These are phyloP conservation scores for Arachis hypogaea DNA, from an alignment of 306 rosid genomes.

Conservation along the genomic window DNA sequence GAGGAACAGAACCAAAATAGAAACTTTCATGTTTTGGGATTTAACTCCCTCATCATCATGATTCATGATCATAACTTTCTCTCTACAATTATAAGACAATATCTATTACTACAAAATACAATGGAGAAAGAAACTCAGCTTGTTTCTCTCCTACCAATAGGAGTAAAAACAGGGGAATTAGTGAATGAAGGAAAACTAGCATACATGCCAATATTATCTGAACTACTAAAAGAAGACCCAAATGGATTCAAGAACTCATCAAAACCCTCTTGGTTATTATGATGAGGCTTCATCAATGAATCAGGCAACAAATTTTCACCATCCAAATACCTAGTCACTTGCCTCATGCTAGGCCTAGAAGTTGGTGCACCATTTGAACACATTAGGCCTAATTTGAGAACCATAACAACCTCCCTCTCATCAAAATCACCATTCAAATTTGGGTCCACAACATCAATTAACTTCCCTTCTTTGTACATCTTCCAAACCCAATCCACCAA, in stretches of 20 bases:
- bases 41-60: neutral
- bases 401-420: conserved; percentile 49
- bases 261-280: conserved; percentile 51
- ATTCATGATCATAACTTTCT: neutral
- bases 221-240: conserved; percentile 49
- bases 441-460: conserved; percentile 59
- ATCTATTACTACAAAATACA: neutral
- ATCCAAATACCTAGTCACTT: conserved; percentile 59
- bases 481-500: conserved; percentile 85
- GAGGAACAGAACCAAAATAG: neutral
- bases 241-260: conserved; percentile 57
- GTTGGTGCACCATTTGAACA: conserved; percentile 54
- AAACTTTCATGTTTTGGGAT: neutral
- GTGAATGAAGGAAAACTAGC: conserved; percentile 47
- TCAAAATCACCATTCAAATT: conserved; percentile 49
- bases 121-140: conserved; percentile 11
- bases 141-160: conserved; percentile 41
- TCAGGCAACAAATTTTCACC: conserved; percentile 58
- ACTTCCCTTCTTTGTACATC: conserved; percentile 47
- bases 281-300: conserved; percentile 42
- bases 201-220: conserved; percentile 41
- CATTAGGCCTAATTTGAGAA: conserved; percentile 70
- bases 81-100: conserved; percentile 5
- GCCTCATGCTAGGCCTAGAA: conserved; percentile 68
- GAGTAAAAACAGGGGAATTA: conserved; percentile 48